Evolutionary conservation across 2,329 filamentous ascomycete genomes (phyloP).

Genomic region (Phaeosphaeria sp.): DNA sequence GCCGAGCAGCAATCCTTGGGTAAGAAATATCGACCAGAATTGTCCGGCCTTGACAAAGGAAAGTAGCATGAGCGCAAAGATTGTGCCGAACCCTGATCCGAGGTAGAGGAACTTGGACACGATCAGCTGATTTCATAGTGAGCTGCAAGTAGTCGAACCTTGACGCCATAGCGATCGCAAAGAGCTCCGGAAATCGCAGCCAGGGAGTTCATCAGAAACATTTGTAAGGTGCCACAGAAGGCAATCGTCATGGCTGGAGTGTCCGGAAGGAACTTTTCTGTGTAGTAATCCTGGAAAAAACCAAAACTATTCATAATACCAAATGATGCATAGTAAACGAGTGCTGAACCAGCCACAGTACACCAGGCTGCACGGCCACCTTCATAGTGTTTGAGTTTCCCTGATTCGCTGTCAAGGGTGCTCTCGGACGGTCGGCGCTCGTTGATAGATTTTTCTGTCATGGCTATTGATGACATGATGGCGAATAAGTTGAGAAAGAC

Average conservation of each 20-base stretch:
- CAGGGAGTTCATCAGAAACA: conserved; percentile 57
- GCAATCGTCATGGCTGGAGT: conserved; percentile 47
- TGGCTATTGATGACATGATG: conserved; percentile 9
- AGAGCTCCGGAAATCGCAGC: conserved; percentile 67
- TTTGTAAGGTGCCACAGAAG: conserved; percentile 53
- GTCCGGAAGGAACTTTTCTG: conserved; percentile 38
- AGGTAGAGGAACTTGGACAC: conserved; percentile 35
- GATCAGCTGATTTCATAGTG: not conserved
- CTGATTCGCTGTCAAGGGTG: conserved; percentile 30
- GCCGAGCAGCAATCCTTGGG: conserved; percentile 54
- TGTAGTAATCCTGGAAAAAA: conserved; percentile 55
- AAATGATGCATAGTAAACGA: conserved; percentile 48
- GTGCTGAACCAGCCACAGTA: conserved; percentile 44
- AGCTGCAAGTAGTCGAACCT: conserved; percentile 42
- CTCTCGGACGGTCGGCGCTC: conserved; percentile 16
- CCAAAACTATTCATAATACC: conserved; percentile 53
- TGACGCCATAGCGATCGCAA: conserved; percentile 67
- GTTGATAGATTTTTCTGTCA: conserved; percentile 21
- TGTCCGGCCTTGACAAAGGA: conserved; percentile 29
- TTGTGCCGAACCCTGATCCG: conserved; percentile 30
- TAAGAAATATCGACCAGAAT: conserved; percentile 54
- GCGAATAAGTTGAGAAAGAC: not conserved
- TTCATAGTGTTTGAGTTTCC: conserved; percentile 24
- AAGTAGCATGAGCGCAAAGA: conserved; percentile 27
- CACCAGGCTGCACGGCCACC: conserved; percentile 36